phyloP scores from a whole-genome alignment of 2,329 filamentous ascomycete genomes.

The Dactylellina parvicollis region DNA sequence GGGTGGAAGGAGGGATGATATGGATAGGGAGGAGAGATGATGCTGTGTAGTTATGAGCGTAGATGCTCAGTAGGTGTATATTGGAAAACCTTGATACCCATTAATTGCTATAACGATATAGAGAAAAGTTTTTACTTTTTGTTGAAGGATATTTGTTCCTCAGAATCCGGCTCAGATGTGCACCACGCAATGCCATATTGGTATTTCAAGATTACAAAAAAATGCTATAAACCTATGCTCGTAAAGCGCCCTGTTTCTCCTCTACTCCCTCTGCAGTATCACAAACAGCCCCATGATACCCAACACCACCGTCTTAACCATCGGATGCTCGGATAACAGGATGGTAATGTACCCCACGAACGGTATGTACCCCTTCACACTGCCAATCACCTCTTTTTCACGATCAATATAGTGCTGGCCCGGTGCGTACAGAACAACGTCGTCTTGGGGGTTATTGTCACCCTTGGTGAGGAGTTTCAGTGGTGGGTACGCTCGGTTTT shows the following conservation, averaged over 20 bases:
- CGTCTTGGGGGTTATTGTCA: conserved; percentile 93
- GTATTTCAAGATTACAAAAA: conserved; percentile 23
- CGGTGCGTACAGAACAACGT: conserved; percentile 86
- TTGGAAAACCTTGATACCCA: conserved; percentile 46
- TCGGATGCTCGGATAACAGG: conserved; percentile 91
- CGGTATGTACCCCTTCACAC: conserved; percentile 88
- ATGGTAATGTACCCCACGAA: conserved; percentile 98
- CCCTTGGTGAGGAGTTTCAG: conserved; percentile 89
- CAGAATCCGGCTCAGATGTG: no score
- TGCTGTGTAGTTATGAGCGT: neutral
- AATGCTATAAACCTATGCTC: conserved; percentile 10
- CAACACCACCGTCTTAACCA: conserved; percentile 94
- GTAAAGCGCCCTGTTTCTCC: conserved; percentile 31
- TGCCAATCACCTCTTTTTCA: conserved; percentile 86
- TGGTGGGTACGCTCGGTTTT: conserved; percentile 62
- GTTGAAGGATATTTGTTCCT: neutral
- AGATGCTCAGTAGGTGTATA: neutral
- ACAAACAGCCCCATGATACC: conserved; percentile 95
- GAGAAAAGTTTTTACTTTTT: conserved; percentile 7
- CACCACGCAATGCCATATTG: neutral
- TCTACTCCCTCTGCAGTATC: conserved; percentile 85
- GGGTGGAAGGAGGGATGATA: conserved; percentile 56
- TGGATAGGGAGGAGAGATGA: conserved; percentile 58
- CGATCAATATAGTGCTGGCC: conserved; percentile 88
- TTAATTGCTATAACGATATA: conserved; percentile 8